Conservation (phyloP, 495 filamentous ascomycete genomes). For the Lindgomyces ingoldianus region DNA sequence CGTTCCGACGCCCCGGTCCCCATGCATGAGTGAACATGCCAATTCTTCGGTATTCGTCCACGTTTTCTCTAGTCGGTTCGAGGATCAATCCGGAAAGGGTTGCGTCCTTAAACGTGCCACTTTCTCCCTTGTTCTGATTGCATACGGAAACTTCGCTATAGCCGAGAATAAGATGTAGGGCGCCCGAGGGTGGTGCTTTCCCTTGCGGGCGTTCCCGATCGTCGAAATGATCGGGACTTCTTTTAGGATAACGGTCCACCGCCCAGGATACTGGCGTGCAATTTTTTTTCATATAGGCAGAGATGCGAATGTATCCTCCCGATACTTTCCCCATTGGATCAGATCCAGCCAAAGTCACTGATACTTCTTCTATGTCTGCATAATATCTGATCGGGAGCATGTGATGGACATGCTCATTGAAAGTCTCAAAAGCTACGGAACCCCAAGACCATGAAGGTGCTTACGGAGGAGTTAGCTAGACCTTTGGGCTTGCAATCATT, state of each 20-base stretch:
- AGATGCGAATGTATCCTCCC: background rate
- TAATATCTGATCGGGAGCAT: background rate
- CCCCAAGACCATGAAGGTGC: conserved; percentile 1
- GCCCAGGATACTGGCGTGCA: background rate
- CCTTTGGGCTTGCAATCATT: background rate
- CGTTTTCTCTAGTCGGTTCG: background rate
- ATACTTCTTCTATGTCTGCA: background rate
- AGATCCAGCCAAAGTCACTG: background rate
- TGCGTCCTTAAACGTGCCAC: background rate
- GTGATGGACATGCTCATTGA: background rate
- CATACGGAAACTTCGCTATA: background rate
- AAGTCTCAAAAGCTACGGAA: background rate
- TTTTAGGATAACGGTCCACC: background rate
- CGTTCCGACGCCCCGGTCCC: background rate
- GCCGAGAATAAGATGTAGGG: background rate
- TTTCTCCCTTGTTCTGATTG: background rate
- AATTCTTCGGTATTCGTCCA: conserved; percentile 1
- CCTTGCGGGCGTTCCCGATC: background rate
- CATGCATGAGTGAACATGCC: conserved; percentile 7
- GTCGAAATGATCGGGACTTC: background rate
- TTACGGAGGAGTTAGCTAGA: background rate
- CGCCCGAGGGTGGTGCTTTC: background rate
- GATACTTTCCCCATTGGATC: background rate
- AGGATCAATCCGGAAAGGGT: conserved; percentile 1
- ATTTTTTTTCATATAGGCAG: background rate